These are phyloP conservation scores for Cichorium intybus DNA, from an alignment of 140 eudicot species.

Conservation along the genomic window DNA sequence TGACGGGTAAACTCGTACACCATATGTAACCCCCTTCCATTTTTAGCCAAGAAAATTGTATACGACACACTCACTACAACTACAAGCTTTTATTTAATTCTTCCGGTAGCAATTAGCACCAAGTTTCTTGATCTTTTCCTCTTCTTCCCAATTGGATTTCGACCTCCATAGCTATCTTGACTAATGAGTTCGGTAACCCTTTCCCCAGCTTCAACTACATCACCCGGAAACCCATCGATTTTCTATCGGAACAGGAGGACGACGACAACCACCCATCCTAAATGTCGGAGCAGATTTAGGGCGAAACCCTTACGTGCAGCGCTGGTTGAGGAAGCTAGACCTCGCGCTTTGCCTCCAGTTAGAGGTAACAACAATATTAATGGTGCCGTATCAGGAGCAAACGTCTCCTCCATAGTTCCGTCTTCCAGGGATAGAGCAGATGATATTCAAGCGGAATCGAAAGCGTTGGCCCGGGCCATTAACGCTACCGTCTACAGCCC, in stretches of 20 bases:
- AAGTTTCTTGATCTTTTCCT: not conserved
- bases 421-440: conserved; percentile 52
- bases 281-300: conserved; percentile 21
- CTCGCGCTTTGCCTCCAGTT: conserved; percentile 36
- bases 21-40: conserved; percentile 19
- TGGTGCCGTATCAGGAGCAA: conserved; percentile 12
- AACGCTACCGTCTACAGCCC: conserved; percentile 75
- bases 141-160: not conserved
- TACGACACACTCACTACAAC: conserved; percentile 2
- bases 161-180: conserved; percentile 14
- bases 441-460: conserved; percentile 90
- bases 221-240: conserved; percentile 24
- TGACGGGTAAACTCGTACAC: conserved; percentile 27
- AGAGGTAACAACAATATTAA: conserved; percentile 17
- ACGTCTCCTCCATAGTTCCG: conserved; percentile 23
- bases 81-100: not conserved
- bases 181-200: conserved; percentile 18
- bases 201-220: conserved; percentile 18
- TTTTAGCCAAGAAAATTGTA: conserved; percentile 25
- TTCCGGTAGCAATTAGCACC: not conserved
- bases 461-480: conserved; percentile 78
- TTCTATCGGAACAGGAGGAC: conserved; percentile 22
- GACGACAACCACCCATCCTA: not conserved
- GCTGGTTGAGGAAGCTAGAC: conserved; percentile 51
- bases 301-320: conserved; percentile 34